These are phyloP conservation scores for Aurifilum marmelostoma DNA, from an alignment of 2,329 filamentous ascomycete species.

Conservation along the genomic window DNA sequence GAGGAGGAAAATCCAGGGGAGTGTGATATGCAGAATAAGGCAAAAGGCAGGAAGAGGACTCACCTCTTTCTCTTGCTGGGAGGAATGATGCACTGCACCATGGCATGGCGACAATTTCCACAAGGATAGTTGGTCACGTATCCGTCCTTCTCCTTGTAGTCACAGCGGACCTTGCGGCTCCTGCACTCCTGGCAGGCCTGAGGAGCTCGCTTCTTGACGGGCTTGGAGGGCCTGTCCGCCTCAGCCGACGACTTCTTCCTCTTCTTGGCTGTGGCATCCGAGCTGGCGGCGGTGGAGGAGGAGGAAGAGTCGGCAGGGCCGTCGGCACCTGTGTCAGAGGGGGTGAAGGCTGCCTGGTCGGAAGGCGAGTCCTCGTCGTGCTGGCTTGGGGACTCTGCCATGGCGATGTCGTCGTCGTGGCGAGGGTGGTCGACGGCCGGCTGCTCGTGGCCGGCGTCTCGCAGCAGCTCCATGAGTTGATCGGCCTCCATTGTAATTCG, in stretches of 20 bases:
- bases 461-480: constrained; percentile 3
- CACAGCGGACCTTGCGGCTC: constrained; percentile 88
- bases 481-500: constrained; percentile 11
- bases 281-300: not conserved
- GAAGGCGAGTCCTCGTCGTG: constrained; percentile 13
- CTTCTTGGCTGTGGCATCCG: constrained; percentile 4
- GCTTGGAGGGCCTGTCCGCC: constrained; percentile 39
- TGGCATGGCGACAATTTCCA: constrained; percentile 82
- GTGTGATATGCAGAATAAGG: too few relatives aligned
- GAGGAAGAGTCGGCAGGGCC: not conserved
- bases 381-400: constrained; percentile 14
- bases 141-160: constrained; percentile 77
- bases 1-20: too few relatives aligned
- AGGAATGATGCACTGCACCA: constrained; percentile 75
- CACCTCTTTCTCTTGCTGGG: constrained; percentile 86
- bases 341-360: constrained; percentile 11
- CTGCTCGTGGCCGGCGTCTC: not conserved
- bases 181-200: constrained; percentile 89
- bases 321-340: constrained; percentile 5
- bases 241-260: constrained; percentile 40
- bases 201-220: constrained; percentile 72
- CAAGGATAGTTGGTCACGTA: constrained; percentile 59
- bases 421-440: not conserved
- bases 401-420: constrained; percentile 15
- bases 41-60: constrained; percentile 43